These are phyloP conservation scores for Penicillium cataractarum DNA, from an alignment of 495 filamentous ascomycete species.

Conservation along the genomic window DNA sequence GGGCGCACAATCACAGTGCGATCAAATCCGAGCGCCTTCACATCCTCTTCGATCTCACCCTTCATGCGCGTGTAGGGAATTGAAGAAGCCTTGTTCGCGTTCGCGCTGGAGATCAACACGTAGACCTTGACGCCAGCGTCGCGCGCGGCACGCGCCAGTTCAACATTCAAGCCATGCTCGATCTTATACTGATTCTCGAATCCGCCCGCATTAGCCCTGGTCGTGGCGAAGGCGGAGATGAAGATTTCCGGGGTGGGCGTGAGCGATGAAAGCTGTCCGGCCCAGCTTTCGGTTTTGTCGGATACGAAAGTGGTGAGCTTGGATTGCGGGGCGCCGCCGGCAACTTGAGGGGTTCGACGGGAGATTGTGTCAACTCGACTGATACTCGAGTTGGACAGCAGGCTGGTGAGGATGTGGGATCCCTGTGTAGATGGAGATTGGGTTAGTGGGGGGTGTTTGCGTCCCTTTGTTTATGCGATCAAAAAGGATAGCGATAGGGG, in stretches of 20 bases:
- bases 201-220: slow-evolving; percentile 64
- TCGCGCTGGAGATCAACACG: slow-evolving; percentile 66
- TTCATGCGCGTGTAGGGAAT: slow-evolving; percentile 75
- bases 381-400: slow-evolving; percentile 42
- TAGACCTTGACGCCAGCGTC: slow-evolving; percentile 65
- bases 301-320: slow-evolving; percentile 51
- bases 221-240: slow-evolving; percentile 70
- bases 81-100: slow-evolving; percentile 49
- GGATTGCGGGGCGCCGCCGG: slow-evolving; percentile 34
- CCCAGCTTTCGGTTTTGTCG: slow-evolving; percentile 58
- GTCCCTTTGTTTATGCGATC: slow-evolving; percentile 4
- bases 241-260: slow-evolving; percentile 61
- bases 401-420: slow-evolving; percentile 51
- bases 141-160: slow-evolving; percentile 67
- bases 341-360: slow-evolving; percentile 42
- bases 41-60: slow-evolving; percentile 75
- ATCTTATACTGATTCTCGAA: slow-evolving; percentile 76
- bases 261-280: slow-evolving; percentile 53
- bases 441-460: slow-evolving; percentile 2
- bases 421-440: slow-evolving; percentile 34
- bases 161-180: slow-evolving; percentile 74
- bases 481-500: background rate
- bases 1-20: slow-evolving; percentile 74
- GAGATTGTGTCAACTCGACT: slow-evolving; percentile 52
- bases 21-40: slow-evolving; percentile 71